Percentiles rank a stretch among this genome's conserved stretches.
These are phyloP conservation scores for Aspergillus pseudoviridinutans DNA, from an alignment of 2,329 filamentous ascomycete genomes.

Conservation along the genomic window DNA sequence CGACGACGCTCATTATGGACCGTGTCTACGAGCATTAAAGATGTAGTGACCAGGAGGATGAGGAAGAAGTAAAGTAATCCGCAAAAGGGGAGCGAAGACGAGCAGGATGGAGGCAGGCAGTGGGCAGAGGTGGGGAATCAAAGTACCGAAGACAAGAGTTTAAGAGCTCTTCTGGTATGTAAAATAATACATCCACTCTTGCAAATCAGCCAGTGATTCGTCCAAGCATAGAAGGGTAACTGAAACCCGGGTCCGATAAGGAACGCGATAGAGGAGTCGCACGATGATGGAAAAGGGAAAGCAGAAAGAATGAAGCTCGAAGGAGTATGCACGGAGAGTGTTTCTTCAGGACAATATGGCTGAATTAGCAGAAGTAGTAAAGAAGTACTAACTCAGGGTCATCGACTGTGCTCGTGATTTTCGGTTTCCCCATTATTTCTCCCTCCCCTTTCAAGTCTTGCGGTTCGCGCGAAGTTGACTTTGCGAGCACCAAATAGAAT, in stretches of 20 bases:
- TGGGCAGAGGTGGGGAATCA: background rate
- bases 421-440: background rate
- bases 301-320: background rate
- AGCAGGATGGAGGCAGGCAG: background rate
- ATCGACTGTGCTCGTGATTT: background rate
- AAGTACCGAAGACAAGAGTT: background rate
- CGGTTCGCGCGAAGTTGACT: background rate
- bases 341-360: conserved; percentile 2
- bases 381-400: background rate
- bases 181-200: background rate
- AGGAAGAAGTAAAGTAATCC: conserved; percentile 6
- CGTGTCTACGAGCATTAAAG: conserved; percentile 13
- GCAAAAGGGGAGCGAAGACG: conserved; percentile 2
- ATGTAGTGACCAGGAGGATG: background rate
- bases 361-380: background rate
- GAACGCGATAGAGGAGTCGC: background rate
- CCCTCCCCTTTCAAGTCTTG: background rate
- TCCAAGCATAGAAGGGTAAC: background rate
- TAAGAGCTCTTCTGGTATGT: background rate
- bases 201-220: background rate
- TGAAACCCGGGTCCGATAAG: background rate
- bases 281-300: background rate
- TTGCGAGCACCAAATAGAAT: background rate
- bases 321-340: conserved; percentile 14
- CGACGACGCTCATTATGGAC: conserved; percentile 38